Percentiles rank a stretch among this genome's conserved stretches.
phyloP scores from a whole-genome alignment of 345 rosid genomes.

The Boechera retrofracta region DNA sequence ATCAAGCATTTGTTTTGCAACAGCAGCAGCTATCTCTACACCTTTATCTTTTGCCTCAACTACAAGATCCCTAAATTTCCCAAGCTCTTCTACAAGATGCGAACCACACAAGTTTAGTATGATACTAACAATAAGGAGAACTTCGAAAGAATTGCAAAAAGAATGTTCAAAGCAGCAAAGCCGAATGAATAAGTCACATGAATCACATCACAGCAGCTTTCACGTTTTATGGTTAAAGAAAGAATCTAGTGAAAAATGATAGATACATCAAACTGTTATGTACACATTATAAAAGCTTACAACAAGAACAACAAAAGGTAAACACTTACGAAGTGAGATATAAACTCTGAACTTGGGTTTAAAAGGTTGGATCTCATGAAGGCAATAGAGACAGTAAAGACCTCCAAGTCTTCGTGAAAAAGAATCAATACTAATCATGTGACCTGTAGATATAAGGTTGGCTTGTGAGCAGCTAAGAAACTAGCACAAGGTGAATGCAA shows the following conservation, averaged over 20 bases:
- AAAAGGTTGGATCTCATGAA: constrained; percentile 82
- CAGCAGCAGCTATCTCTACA: constrained; percentile 52
- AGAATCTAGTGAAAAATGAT: neutral
- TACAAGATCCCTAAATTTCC: constrained; percentile 58
- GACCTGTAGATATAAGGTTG: constrained; percentile 57
- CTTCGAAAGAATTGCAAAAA: neutral
- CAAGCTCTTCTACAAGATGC: constrained; percentile 67
- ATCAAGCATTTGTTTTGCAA: constrained; percentile 75
- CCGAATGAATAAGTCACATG: constrained; percentile 13
- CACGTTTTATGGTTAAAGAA: constrained; percentile 8
- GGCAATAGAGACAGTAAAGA: constrained; percentile 90
- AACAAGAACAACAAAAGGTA: constrained; percentile 7
- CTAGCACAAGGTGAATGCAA: constrained; percentile 3
- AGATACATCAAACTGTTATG: constrained; percentile 1
- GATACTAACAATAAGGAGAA: neutral
- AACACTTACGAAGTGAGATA: constrained; percentile 69
- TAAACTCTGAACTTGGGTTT: constrained; percentile 77
- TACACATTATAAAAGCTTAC: neutral
- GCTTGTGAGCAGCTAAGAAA: constrained; percentile 7
- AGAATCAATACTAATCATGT: constrained; percentile 57
- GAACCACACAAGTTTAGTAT: neutral
- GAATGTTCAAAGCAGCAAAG: neutral
- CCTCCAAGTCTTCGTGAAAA: constrained; percentile 78
- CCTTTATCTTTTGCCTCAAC: constrained; percentile 59
- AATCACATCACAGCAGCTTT: constrained; percentile 24